A percentile compares a stretch with the other conserved stretches of the same genome.
These are phyloP conservation scores for Trichoderma hamatum DNA, from an alignment of 2,329 filamentous ascomycete genomes.

Conservation along the genomic window DNA sequence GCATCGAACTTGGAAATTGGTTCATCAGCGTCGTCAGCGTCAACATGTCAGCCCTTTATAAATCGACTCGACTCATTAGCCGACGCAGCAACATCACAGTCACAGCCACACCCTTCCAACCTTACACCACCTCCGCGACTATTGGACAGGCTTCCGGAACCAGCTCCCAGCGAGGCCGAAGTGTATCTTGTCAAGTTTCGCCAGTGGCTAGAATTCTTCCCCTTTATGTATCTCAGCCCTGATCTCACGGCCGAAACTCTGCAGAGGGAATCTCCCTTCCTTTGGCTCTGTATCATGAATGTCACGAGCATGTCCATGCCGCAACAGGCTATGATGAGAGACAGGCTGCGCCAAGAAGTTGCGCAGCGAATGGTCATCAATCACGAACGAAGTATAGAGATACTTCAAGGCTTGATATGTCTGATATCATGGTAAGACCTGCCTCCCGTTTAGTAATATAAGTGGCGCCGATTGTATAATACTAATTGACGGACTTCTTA, in stretches of 20 bases:
- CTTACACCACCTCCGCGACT: neutral
- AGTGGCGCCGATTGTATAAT: neutral
- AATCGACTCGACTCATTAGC: conserved; percentile 44
- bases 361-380: conserved; percentile 52
- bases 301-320: conserved; percentile 48
- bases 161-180: conserved; percentile 44
- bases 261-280: conserved; percentile 48
- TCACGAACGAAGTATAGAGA: conserved; percentile 54
- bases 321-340: conserved; percentile 46
- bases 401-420: conserved; percentile 54
- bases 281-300: conserved; percentile 55
- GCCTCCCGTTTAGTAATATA: neutral
- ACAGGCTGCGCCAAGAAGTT: conserved; percentile 48
- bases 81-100: conserved; percentile 40
- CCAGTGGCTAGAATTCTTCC: conserved; percentile 47
- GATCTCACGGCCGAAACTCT: conserved; percentile 45
- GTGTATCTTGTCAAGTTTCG: conserved; percentile 47
- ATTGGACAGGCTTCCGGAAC: conserved; percentile 34
- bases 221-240: conserved; percentile 48
- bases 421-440: conserved; percentile 49
- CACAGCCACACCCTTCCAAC: conserved; percentile 8
- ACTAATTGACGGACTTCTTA: conserved; percentile 28
- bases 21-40: conserved; percentile 9
- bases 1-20: neutral
- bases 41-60: conserved; percentile 29